Evolutionary conservation across 345 rosid genomes (phyloP).

Genomic region (Turnera subulata): DNA sequence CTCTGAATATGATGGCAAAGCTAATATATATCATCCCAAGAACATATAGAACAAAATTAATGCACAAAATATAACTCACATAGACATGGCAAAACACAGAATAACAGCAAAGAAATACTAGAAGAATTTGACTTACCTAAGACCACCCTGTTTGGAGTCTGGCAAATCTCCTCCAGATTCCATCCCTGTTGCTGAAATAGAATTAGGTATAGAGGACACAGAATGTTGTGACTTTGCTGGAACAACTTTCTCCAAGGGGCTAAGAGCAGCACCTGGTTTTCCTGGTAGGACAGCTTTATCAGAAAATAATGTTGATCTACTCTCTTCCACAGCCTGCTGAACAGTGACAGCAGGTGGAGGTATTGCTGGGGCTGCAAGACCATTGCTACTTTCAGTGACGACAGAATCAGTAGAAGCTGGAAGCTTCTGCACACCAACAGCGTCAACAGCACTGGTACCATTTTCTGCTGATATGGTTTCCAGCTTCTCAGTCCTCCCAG

Average conservation of each 20-base stretch:
- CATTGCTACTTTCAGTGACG: conserved; percentile 26
- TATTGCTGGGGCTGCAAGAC: conserved; percentile 22
- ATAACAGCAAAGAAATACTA: background rate
- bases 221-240: conserved; percentile 33
- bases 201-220: conserved; percentile 13
- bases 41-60: too few species aligned
- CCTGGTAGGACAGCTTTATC: conserved; percentile 20
- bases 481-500: conserved; percentile 34
- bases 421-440: conserved; percentile 28
- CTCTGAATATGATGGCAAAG: too few species aligned
- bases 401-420: conserved; percentile 32
- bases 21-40: too few species aligned
- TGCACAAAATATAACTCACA: background rate
- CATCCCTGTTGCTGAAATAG: too few species aligned
- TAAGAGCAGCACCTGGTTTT: conserved; percentile 23
- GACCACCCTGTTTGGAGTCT: conserved; percentile 22
- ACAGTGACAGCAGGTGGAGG: conserved; percentile 28
- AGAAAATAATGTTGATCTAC: conserved; percentile 29
- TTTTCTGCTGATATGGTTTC: conserved; percentile 25
- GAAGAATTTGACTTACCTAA: conserved; percentile 42
- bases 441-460: conserved; percentile 31
- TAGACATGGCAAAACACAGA: too few species aligned
- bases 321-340: conserved; percentile 26
- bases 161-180: too few species aligned
- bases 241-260: conserved; percentile 25